Evolutionary conservation across 768 basidiomycete species (phyloP), one percentile per base, ranked within the genome.

Genomic region (Cyclocybe aegerita): DNA sequence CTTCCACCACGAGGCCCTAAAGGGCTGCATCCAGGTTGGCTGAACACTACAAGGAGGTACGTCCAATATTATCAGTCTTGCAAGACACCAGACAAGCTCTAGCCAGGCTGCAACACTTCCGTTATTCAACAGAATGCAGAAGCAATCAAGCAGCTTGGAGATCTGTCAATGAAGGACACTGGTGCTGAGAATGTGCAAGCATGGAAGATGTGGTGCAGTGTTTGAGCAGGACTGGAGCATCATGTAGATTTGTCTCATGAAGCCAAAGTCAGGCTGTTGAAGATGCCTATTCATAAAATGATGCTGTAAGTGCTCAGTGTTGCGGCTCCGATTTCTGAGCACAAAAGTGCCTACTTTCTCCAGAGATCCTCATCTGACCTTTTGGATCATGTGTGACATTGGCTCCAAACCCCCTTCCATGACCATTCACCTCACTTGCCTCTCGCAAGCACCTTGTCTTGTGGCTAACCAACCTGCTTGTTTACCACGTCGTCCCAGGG

Each of bases 381-480:
- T n/a, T n/a, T n/a, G n/a, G n/a, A n/a, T n/a, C n/a, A n/a, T n/a
- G n/a, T n/a, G n/a, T 62, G 16, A 54, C 55, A n/a, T n/a, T 59
- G 15, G 53, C 46, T n/a, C 40, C 45, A 4, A 53, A 34, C 17
- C 34, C 54, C 1, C 54, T 62, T 48, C 65, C 63, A 7, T 52
- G 52, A 8, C 58, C 60, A 2, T 32, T 64, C 17, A 46, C 49
- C 7, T 38, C 55, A 7, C 53, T 61, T 7, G 59, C 50, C 29
- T 39, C 44, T 11, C 60, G 63, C 30, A 60, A 63, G 10, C 65
- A 70, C 35, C 59, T 74, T 7, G 59, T 46, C 10, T 53, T 54
- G 0, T 73, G 69, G 70, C 64, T 75, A 16, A 62, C 60, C 1
- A 63, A 65, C 14, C 52, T 70, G 6, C 61, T 71, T 17, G 58